Evolutionary conservation across 257 asterid genomes (phyloP).

Genomic region (Solanum lycopersicoides): DNA sequence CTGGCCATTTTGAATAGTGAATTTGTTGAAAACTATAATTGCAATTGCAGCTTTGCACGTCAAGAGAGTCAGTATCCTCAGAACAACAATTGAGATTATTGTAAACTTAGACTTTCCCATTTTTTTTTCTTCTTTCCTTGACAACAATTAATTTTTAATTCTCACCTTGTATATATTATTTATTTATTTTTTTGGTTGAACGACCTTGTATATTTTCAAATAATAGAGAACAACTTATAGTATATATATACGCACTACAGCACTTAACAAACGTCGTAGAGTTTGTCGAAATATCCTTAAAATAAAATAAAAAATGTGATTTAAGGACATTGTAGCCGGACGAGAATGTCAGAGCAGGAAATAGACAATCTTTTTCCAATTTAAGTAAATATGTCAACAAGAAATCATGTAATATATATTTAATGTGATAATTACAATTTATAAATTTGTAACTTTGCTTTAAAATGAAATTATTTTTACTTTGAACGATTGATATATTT

Average conservation of each 20-base stretch:
- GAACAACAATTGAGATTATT: neutral
- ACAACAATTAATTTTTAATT: neutral
- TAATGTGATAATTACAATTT: neutral
- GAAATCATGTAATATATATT: neutral
- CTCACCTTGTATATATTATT: neutral
- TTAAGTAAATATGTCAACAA: neutral
- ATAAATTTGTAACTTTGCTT: neutral
- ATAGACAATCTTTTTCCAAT: neutral
- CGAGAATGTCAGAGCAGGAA: neutral
- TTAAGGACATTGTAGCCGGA: neutral
- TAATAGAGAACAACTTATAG: neutral
- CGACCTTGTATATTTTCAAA: neutral
- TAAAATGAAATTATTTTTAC: neutral
- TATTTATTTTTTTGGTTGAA: no score
- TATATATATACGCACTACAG: neutral
- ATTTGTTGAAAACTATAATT: constrained; percentile 28
- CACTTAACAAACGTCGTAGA: neutral
- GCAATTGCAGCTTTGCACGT: constrained; percentile 25
- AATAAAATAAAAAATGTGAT: neutral
- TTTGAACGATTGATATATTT: no score
- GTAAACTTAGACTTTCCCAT: neutral
- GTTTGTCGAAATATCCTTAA: neutral
- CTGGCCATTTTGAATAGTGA: constrained; percentile 12
- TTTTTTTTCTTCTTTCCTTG: neutral
- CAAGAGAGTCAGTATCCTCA: constrained; percentile 34